Base-by-base conservation (phyloP, 768 basidiomycete genomes). In the Serendipita sp. region DNA sequence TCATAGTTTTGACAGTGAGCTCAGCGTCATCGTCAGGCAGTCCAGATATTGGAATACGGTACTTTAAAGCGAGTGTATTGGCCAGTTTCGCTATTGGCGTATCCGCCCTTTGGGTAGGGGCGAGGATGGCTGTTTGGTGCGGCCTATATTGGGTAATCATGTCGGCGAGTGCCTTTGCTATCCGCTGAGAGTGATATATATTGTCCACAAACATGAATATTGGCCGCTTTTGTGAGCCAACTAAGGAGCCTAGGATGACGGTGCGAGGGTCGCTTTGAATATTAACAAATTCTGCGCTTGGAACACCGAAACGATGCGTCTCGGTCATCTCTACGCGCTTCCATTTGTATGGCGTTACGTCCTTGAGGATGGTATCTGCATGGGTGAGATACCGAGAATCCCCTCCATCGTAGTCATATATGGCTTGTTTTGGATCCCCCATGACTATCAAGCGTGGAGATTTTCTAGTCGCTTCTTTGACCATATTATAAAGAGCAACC, bases 331-430 rank as follows among this genome's bases (percentile, higher is more conserved):
- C 15, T 18, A 51, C n/a, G 2, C 13, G 18, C 8, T 65, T 16
- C 64, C 64, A 65, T 1, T 45, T 11, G 35, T 53, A 32, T 15
- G 64, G 45, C 3, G 46, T 51, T 11, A 34, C 10, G 10, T 30
- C 32, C 15, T 45, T 48, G 34, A 48, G 51, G 46, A 54, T 32
- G 10, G 11, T 41, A 5, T 45, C 13, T 3, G 64, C 24, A 24
- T 15, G 10, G 4, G 8, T 16, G 15, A 65, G 35, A n/a, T 51
- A 65, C 8, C 64, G 53, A 3, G 64, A 45, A 45, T 65, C 64
- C 3, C 46, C 64, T 16, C 48, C 64, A 32, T 48, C 46, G 51
- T 48, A 65, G 11, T 65, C 64, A 46, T 51, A 51, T 34, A 65
- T 65, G 38, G 64, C 64, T 28, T 65, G 64, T 5, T n/a, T n/a